Evolutionary conservation across 2,329 filamentous ascomycete species (phyloP).

Genomic region (Falciphora oryzae): DNA sequence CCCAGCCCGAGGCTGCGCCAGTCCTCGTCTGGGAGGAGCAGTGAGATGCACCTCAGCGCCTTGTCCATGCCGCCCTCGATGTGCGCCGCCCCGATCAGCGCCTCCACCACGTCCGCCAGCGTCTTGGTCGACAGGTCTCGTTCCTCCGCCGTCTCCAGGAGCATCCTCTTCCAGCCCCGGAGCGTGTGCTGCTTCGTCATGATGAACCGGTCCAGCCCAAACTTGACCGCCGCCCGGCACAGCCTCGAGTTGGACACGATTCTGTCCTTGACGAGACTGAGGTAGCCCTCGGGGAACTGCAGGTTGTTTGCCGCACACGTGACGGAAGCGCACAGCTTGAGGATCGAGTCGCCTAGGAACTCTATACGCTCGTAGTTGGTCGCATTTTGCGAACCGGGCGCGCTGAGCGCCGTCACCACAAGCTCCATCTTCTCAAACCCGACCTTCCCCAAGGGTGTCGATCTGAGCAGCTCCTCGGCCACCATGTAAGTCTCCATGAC

Average conservation of each 20-base stretch:
- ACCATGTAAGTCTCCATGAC: conserved; percentile 61
- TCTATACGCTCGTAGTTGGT: conserved; percentile 79
- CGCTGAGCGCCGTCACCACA: conserved; percentile 64
- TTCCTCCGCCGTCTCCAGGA: conserved; percentile 18
- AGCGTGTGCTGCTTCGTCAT: conserved; percentile 62
- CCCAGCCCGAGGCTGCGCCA: conserved; percentile 44
- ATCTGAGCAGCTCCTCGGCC: conserved; percentile 50
- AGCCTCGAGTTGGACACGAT: conserved; percentile 74
- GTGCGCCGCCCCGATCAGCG: conserved; percentile 72
- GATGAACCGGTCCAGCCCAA: conserved; percentile 68
- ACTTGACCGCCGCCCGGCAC: conserved; percentile 54
- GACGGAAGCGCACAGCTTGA: conserved; percentile 68
- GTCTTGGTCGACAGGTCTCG: conserved; percentile 64
- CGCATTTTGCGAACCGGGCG: conserved; percentile 52
- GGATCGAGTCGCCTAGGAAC: conserved; percentile 76
- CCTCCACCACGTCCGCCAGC: conserved; percentile 82
- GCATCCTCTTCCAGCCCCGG: conserved; percentile 61
- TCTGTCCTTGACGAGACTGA: conserved; percentile 61
- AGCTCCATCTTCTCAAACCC: conserved; percentile 47
- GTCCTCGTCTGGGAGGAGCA: conserved; percentile 57
- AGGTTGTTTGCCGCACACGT: conserved; percentile 56
- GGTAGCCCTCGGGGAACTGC: conserved; percentile 68
- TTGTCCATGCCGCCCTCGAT: conserved; percentile 60
- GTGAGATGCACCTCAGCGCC: conserved; percentile 56
- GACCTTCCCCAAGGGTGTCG: conserved; percentile 46